Base-by-base conservation (phyloP, 352 stramenopile genomes). In the Pythium dissimile region DNA sequence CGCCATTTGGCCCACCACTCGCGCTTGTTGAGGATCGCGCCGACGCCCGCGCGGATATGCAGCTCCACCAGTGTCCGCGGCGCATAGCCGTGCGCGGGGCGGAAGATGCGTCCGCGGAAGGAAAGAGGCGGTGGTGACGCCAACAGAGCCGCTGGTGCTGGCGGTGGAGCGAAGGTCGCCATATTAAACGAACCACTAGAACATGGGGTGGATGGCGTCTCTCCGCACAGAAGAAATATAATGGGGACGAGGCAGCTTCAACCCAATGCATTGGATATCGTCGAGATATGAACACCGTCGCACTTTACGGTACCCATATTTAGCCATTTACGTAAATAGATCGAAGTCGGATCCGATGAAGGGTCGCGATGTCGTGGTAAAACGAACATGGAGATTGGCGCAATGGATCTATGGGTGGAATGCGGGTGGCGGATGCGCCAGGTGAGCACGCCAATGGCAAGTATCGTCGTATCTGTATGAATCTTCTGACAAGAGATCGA, bases 1-100 rank as follows among this genome's bases (percentile, higher is more conserved):
- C 58, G 48, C 48, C 45, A 64, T 64, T 85, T 82, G 47, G 43
- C 18, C 67, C 68, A 82, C 72, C 70, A 82, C 13, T 42, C 37
- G 26, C 28, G 67, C 52, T 82, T 85, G 64, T 69, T 66, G 31
- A 80, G 50, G 38, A 85, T 67, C 28, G 66, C 56, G 41, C 62
- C 60, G 35, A 78, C 65, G 6, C 48, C 69, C 38, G 57, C 52
- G 41, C 63, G 69, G 27, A 79, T 42, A 42, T 67, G 54, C 12
- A 79, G 34, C 45, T 79, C 67, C 10, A 77, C 24, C 49, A 78
- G 51, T 53, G 69, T 35, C 35, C 55, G 64, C 41, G 66, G 60
- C 15, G 28, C 27, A 30, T 69, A 69, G 34, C 54, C 54, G 21
- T 56, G 34, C 12, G 51, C 44, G 5, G 42, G 41, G 41, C 42